These are phyloP conservation scores for Trichoderma aggressivum DNA, from an alignment of 2,329 filamentous ascomycete species.

Conservation along the genomic window DNA sequence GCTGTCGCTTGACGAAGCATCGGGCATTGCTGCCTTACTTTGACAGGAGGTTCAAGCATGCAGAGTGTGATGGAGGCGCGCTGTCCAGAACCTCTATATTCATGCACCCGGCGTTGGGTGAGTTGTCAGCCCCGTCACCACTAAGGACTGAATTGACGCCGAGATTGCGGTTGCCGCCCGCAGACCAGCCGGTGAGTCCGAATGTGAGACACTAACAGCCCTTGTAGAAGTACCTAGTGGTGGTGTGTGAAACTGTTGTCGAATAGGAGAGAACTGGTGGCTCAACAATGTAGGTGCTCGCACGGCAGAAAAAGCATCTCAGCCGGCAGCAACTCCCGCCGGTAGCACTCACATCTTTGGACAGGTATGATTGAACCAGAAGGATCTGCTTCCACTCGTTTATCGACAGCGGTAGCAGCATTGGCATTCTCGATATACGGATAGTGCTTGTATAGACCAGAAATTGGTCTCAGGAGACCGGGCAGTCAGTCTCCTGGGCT, in stretches of 20 bases:
- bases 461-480: not conserved
- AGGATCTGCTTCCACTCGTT: not conserved
- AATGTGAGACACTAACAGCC: not conserved
- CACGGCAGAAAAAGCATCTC: not conserved
- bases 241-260: not conserved
- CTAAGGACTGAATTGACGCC: not conserved
- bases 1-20: not conserved
- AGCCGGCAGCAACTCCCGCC: not conserved
- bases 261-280: not conserved
- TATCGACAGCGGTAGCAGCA: not conserved
- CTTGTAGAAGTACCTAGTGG: not conserved
- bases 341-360: not conserved
- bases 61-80: not conserved
- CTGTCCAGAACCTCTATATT: not conserved
- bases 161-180: not conserved
- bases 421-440: not conserved
- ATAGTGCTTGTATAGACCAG: not conserved
- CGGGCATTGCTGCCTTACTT: constrained; percentile 2
- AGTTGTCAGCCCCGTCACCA: not conserved
- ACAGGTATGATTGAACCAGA: not conserved
- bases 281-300: not conserved
- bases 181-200: not conserved
- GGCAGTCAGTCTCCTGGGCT: not conserved
- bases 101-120: not conserved
- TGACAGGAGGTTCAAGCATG: not conserved